Base-by-base conservation (phyloP, 169 alveolate species). In the Cryptosporidium felis region DNA sequence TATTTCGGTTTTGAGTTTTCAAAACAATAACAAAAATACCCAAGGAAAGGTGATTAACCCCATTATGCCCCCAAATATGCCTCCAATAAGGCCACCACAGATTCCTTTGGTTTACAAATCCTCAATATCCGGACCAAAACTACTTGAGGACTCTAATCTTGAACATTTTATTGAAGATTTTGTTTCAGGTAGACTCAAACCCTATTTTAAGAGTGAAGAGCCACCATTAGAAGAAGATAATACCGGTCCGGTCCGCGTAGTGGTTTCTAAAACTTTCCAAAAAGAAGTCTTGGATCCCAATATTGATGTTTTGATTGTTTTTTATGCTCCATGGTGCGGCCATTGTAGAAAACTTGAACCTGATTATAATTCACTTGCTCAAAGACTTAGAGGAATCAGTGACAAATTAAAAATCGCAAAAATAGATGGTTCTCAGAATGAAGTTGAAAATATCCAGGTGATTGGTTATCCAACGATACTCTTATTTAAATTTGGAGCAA, bases 321-420 rank as follows among this genome's bases (percentile, higher is more conserved):
- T 93, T 89, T 93, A 89, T 46, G 95, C 97, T 34, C 95, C 95
- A 30, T 91, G 96, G 96, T 95, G 98, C 60, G 96, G 95, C 10
- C 96, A 93, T 91, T 95, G 98, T 74, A 92, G 95, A 85, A 59
- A 88, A 18, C 49, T 95, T 47, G 93, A 93, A 36, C 95, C 96
- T 41, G 95, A 94, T 79, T 95, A 89, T 34, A 51, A 74, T 53
- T n/a, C 47, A n/a, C 85, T 74, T 49, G 85, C 74, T 30, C 66
- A 51, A n/a, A 74, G 85, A 53, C 46, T 74, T 21, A 65, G 61
- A 18, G 67, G 67, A 12, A 49, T 74, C 23, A 74, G n/a, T 44
- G 66, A 47, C 51, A 81, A 60, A 5, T 63, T 81, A 16, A 66
- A 45, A 47, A 62, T 81, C n/a, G 90, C 82, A 3, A 81, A 81